Evolutionary conservation across 345 rosid genomes (phyloP), one percentile per base, ranked within the genome.

Genomic region (Eutrema japonicum): DNA sequence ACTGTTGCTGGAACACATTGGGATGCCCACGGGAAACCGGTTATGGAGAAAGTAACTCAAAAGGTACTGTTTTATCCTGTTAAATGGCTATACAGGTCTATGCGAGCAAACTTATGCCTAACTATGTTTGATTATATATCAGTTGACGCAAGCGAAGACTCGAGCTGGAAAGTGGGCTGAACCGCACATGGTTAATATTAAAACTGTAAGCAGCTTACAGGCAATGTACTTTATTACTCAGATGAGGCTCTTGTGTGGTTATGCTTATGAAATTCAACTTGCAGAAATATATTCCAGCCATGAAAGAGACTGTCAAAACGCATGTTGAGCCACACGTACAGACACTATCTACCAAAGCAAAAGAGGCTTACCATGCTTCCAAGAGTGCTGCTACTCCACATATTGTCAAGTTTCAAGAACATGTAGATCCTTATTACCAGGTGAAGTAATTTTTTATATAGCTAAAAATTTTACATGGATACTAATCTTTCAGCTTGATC

Each of bases 1-100:
- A 82, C 85, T 81, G 57, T 76, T 59, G 40, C 82, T 49, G 79
- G 75, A 78, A 62, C 67, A 58, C 88, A 83, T 45, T 94, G 99
- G 97, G 78, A 83, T 43, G 82, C 73, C 58, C 91, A 77, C 42
- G 99, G 97, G 41, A 92, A 88, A 78, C 99, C 99, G 43, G 86
- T 79, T 42, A 32, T 89, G 79, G 84, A 90, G 53, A 48, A 73
- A 77, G 81, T 75, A 14, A 63, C 72, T 37, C 83, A 87, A 62
- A 92, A 90, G 98, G 99, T 96, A 81, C 60, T 11, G n/a, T 66
- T 53, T 18, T 18, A 48, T 70, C 47, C 13, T 10, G 9, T 33
- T 4, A 14, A 2, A 6, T 52, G 11, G 29, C 0, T 30, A 49
- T 40, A 5, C n/a, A 9, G 51, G 33, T 43, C 7, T 11, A 10